A percentile compares a stretch with the other conserved stretches of the same genome.
Conservation (phyloP, 257 asterid genomes). For the Solanum medicagineum region DNA sequence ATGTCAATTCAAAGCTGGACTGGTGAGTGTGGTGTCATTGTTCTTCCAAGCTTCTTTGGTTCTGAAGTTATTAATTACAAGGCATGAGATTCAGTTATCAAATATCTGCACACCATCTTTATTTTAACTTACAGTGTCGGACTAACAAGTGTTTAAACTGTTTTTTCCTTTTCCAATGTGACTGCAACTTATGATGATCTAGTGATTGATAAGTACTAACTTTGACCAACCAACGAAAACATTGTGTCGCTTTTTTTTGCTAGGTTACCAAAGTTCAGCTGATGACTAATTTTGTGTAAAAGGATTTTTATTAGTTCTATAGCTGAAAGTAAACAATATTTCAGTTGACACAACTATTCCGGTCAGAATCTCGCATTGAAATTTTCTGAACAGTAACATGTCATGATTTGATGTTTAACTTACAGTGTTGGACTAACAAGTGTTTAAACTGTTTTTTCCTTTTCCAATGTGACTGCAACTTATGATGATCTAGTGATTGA, state of each 20-base stretch:
- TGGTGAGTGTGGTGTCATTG: slow-evolving; percentile 37
- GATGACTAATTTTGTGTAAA: background rate
- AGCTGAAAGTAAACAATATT: background rate
- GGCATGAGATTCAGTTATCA: background rate
- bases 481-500: background rate
- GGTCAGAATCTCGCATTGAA: background rate
- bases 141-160: background rate
- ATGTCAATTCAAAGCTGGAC: slow-evolving; percentile 88
- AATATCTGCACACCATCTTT: background rate
- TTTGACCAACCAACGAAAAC: background rate
- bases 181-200: background rate
- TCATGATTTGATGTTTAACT: background rate
- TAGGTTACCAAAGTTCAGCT: background rate
- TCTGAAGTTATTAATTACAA: background rate
- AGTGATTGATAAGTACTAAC: background rate
- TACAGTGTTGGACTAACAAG: background rate
- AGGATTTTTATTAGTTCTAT: background rate
- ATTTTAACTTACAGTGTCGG: background rate
- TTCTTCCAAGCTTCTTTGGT: background rate
- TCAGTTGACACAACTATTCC: background rate
- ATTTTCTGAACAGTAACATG: background rate
- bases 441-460: background rate
- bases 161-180: background rate
- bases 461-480: background rate
- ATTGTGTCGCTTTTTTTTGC: background rate